Evolutionary conservation across 2,329 filamentous ascomycete genomes (phyloP), one percentile per base, ranked within the genome.

Genomic region (Claviceps capensis): DNA sequence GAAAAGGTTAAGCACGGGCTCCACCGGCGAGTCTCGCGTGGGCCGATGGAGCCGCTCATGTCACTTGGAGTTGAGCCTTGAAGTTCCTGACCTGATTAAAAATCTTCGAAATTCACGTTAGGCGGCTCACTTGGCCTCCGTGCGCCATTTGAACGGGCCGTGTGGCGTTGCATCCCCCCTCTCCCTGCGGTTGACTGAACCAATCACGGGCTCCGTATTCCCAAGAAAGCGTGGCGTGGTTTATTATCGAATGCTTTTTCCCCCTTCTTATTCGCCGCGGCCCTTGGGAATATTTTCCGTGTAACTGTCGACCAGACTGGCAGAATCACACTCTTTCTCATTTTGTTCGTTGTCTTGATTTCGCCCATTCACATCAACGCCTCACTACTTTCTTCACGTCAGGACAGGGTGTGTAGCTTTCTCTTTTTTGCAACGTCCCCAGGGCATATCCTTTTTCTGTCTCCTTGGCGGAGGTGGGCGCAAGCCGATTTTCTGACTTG

Each of bases 11-110:
- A 49, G 45, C 16, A 36, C 14, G 19, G 17, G 44, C 47, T 52
- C 47, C 50, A 46, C 43, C 17, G 19, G 38, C 48, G 50, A 44
- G 22, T 45, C 26, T 30, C 26, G 26, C 26, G 26, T 30, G 19
- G n/a, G 19, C 44, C 45, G n/a, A 40, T 17, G 26, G 23, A 47
- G 41, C 53, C 53, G 52, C 47, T 54, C 47, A 52, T 5, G 16
- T 49, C 45, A 30, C 50, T 55, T 30, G 8, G 8, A 30, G 8
- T 30, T 30, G 26, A 30, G 26, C 8, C 26, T 30, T 30, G 26
- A 30, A 1, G 26, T 30, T 30, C 17, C 17, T 19, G 17, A 19
- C 26, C 26, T 30, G 26, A 30, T 30, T 30, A 30, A 8, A 30
- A 30, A 30, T 30, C 26, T 30, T 30, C 8, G 26, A 30, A 30